A percentile compares a stretch with the other conserved stretches of the same genome.
Conservation (phyloP, 148 eudicot genomes). For the Suaeda aralocaspica region DNA sequence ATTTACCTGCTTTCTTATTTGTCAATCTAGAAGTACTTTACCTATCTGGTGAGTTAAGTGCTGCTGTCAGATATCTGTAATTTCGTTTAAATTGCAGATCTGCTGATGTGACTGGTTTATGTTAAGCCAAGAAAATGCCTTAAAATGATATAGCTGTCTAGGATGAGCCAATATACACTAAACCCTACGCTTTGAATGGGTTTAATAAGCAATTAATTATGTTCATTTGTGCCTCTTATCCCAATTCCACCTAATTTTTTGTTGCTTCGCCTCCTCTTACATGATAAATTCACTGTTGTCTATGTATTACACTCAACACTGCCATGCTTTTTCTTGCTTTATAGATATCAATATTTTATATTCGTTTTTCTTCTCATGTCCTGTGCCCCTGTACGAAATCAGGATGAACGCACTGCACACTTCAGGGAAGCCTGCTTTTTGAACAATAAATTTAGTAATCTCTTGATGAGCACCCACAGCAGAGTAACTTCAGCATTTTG, state of each 20-base stretch:
- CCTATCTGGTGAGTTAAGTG: conserved; percentile 13
- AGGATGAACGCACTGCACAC: not conserved
- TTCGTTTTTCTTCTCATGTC: too few relatives aligned
- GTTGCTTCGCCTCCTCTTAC: not conserved
- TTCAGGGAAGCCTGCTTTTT: not conserved
- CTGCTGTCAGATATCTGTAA: not conserved
- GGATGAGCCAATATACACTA: not conserved
- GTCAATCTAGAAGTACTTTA: not conserved
- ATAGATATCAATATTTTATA: too few relatives aligned
- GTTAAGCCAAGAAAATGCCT: not conserved
- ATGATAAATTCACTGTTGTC: not conserved
- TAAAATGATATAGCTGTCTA: not conserved
- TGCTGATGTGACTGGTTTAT: not conserved
- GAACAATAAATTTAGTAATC: too few relatives aligned
- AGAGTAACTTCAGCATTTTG: too few relatives aligned
- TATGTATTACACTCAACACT: not conserved
- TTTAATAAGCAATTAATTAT: not conserved
- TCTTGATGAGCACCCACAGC: too few relatives aligned
- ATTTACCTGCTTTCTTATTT: conserved; percentile 14
- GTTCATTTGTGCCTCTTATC: not conserved
- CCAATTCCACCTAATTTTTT: not conserved
- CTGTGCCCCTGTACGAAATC: not conserved
- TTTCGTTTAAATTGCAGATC: not conserved
- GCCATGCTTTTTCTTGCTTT: not conserved
- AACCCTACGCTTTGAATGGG: not conserved